A percentile compares a stretch with the other conserved stretches of the same genome.
Conservation (phyloP, 495 filamentous ascomycete genomes). For the Baudoinia panamericana region DNA sequence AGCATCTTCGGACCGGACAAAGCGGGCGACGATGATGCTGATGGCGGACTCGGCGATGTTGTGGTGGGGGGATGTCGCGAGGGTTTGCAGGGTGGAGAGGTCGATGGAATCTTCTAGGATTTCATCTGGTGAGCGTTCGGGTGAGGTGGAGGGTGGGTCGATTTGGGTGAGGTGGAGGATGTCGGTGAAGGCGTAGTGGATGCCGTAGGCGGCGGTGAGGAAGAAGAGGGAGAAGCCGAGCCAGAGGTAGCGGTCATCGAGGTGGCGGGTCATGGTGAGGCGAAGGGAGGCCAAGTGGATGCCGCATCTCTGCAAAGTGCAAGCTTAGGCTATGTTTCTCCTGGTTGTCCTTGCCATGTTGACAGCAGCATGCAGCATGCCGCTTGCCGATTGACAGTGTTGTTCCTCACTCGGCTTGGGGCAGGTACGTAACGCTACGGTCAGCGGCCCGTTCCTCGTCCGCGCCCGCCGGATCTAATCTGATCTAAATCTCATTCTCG, state of each 20-base stretch:
- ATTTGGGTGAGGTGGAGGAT: conserved; percentile 20
- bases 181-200: conserved; percentile 20
- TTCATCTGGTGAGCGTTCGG: not conserved
- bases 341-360: too few relatives aligned
- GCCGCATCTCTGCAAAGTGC: not conserved
- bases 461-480: too few relatives aligned
- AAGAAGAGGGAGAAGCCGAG: conserved; percentile 27
- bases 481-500: too few relatives aligned
- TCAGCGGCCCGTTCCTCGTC: too few relatives aligned
- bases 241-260: conserved; percentile 31
- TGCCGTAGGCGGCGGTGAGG: conserved; percentile 20
- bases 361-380: too few relatives aligned
- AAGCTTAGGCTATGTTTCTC: too few relatives aligned
- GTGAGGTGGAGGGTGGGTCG: not conserved
- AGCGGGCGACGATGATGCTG: conserved; percentile 23
- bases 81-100: conserved; percentile 23
- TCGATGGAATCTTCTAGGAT: conserved; percentile 19
- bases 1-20: conserved; percentile 7
- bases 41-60: conserved; percentile 26
- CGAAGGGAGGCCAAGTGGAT: not conserved
- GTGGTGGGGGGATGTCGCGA: conserved; percentile 23
- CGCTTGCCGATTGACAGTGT: too few relatives aligned
- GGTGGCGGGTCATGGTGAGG: conserved; percentile 19
- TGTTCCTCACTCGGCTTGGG: too few relatives aligned
- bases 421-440: too few relatives aligned